Evolutionary conservation across 192 early-diverging fungal species (phyloP), one percentile per base, ranked within the genome.

Genomic region (Coemansia sp.): DNA sequence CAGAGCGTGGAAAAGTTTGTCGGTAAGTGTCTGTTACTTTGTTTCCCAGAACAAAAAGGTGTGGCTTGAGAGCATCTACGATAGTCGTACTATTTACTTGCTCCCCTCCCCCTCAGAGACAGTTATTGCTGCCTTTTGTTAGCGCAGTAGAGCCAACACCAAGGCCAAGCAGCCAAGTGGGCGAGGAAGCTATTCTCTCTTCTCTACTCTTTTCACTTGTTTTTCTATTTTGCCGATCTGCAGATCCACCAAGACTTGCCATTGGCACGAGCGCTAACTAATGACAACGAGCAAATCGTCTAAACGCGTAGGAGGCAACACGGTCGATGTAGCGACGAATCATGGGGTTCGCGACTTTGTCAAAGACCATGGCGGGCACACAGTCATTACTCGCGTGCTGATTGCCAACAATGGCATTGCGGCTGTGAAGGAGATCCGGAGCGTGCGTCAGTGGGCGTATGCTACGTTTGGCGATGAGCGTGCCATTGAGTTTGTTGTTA

Each of bases 341-440:
- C 86, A 86, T 41, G 76, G 76, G 56, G 88, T 92, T 23, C 85
- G 88, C 53, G 89, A 92, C 52, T 93, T 90, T 81, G 91, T 93
- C 55, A 81, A 86, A 78, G 85, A 86, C 62, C 74, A 90, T 69
- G 86, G 85, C 60, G 92, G 92, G 26, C 91, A 93, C 78, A 92
- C 90, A 47, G 89, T 94, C 34, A 97, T 99, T 70, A 92, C 90
- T 35, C 94, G 94, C 71, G 90, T 99, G 31, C 86, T 99, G 42
- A 95, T 99, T 76, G 97, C 97, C 67, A 99, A 99, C 87, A 97
- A 97, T 85, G 97, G 97, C 65, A 97, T 99, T 78, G 97, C 97
- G 1, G 97, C 97, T 43, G 95, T 99, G 68, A 99, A 99, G 76
- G 94, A 95, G 85, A 99, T 99, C 68, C 88, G 97, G 39, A 97